These are phyloP conservation scores for Silene latifolia DNA, from an alignment of 148 eudicot species.

Conservation along the genomic window DNA sequence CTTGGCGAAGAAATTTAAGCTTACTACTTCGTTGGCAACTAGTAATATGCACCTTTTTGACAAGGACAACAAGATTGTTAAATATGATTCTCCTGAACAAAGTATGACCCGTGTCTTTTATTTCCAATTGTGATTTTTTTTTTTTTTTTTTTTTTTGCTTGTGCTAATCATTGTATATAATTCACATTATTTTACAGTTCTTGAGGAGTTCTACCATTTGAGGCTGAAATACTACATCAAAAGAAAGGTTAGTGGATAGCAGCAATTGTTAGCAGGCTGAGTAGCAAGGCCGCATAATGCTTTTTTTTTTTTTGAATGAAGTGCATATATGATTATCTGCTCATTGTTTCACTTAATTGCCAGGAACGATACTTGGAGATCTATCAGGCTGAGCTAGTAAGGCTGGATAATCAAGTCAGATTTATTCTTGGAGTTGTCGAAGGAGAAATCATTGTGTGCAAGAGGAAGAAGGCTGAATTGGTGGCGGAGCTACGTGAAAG, in stretches of 20 bases:
- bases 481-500: slow-evolving; percentile 61
- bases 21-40: slow-evolving; percentile 68
- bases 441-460: slow-evolving; percentile 73
- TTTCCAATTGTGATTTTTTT: not conserved
- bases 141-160: not conserved
- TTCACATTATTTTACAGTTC: slow-evolving; percentile 50
- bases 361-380: slow-evolving; percentile 55
- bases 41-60: slow-evolving; percentile 97
- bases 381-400: slow-evolving; percentile 53
- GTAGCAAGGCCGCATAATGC: too few relatives aligned
- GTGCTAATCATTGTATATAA: not conserved
- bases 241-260: slow-evolving; percentile 52
- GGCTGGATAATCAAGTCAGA: slow-evolving; percentile 69
- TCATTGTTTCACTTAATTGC: not conserved
- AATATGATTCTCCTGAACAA: slow-evolving; percentile 77
- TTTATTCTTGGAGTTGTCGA: slow-evolving; percentile 84
- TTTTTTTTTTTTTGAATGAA: not conserved
- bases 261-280: not conserved
- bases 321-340: not conserved
- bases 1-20: slow-evolving; percentile 84
- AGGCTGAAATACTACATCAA: slow-evolving; percentile 65
- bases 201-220: slow-evolving; percentile 61
- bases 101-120: too few relatives aligned
- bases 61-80: slow-evolving; percentile 66
- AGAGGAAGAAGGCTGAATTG: slow-evolving; percentile 76